These are phyloP conservation scores for Alternaria gansuensis DNA, from an alignment of 2,329 filamentous ascomycete species.

Conservation along the genomic window DNA sequence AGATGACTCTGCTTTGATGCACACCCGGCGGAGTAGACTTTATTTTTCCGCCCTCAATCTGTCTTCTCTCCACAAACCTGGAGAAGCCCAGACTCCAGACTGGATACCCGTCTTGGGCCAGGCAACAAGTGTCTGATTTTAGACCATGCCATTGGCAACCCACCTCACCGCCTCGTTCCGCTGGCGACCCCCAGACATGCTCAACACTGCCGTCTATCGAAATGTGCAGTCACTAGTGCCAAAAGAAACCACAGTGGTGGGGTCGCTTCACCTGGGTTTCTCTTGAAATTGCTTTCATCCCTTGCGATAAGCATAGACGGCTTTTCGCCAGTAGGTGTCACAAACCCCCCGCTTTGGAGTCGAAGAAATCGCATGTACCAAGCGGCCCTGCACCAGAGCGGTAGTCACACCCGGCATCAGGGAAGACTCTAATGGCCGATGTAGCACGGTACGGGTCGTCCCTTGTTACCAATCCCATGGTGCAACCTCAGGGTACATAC, in stretches of 20 bases:
- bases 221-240: not conserved
- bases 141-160: constrained; percentile 5
- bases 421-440: not conserved
- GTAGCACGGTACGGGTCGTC: constrained; percentile 9
- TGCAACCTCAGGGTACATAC: not conserved
- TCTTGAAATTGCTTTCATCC: not conserved
- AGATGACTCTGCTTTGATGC: constrained; percentile 10
- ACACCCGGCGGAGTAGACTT: constrained; percentile 21
- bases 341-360: constrained; percentile 3
- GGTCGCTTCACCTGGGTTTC: not conserved
- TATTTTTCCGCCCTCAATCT: constrained; percentile 21
- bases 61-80: constrained; percentile 22
- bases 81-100: constrained; percentile 16
- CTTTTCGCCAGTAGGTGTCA: not conserved
- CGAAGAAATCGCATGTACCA: not conserved
- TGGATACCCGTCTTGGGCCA: constrained; percentile 2
- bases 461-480: constrained; percentile 1
- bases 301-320: not conserved
- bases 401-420: not conserved
- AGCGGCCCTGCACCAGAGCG: not conserved
- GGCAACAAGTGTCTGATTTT: not conserved
- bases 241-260: not conserved
- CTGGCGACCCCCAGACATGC: constrained; percentile 4
- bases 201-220: not conserved
- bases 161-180: constrained; percentile 5